Base-by-base conservation (phyloP, 2,329 filamentous ascomycete species). In the Neoarthrinium moseri region DNA sequence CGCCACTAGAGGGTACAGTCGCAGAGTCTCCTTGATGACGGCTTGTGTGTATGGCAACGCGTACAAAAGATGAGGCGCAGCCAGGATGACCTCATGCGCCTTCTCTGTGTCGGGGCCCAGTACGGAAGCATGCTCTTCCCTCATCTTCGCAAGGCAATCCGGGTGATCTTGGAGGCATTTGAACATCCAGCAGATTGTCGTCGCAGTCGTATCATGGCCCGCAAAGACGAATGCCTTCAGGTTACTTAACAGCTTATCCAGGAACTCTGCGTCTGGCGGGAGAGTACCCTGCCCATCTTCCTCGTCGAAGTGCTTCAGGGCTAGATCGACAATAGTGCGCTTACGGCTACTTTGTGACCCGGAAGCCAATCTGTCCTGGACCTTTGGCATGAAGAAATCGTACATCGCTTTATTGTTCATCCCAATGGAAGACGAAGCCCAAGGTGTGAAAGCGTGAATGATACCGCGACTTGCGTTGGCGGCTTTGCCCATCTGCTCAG, bases 21-120 rank as follows among this genome's bases (percentile, higher is more conserved):
- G 69, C 3, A 81, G 63, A 0, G 69, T 66, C 58, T 82, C 78
- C 49, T 78, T 76, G 50, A 78, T 67, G 5, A 79, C 68, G 27
- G 75, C 76, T 5, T 59, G 62, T 4, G 75, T 78, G 54, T 77
- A 80, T 1, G 68, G 65, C 7, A 81, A 65, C 24, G 69, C 61
- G 56, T 74, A 77, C 43, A 81, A 63, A 5, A 73, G 63, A 29
- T 65, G 54, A 1, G 74, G 69, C 18, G 72, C 59, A 4, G 63
- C 48, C 21, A 62, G 55, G 11, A 81, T 60, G 20, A 65, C 54
- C 2, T 57, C 51, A 21, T 65, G 65, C 17, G 65, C 56, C 1
- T 57, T 55, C 4, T 61, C 54, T 10, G 63, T 55, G 34, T 72
- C 65, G 0, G 66, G 50, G 6, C 74, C 72, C 35, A 80, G 73